Conservation (phyloP, 2,329 filamentous ascomycete species). For the Aspergillus tanneri region DNA sequence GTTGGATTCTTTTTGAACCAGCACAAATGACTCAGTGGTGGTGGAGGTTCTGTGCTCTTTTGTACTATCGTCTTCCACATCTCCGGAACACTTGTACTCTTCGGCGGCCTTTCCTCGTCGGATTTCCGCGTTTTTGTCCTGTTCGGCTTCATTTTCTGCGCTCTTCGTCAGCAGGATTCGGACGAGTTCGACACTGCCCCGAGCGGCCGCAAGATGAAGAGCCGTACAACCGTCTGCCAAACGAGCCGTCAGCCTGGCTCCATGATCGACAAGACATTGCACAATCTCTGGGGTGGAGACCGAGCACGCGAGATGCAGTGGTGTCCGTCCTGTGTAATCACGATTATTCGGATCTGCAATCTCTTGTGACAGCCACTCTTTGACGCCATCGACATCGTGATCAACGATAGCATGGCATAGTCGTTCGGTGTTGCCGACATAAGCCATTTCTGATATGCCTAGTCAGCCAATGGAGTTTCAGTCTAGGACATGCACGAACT, state of each 20-base stretch:
- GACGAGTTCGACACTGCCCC: conserved; percentile 68
- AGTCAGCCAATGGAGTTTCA: conserved; percentile 1
- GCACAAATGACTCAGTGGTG: conserved; percentile 72
- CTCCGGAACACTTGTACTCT: conserved; percentile 2
- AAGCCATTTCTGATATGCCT: conserved; percentile 70
- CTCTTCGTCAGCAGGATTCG: conserved; percentile 72
- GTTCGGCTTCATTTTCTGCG: conserved; percentile 55
- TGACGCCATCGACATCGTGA: conserved; percentile 66
- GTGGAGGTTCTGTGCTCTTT: conserved; percentile 49
- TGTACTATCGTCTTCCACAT: conserved; percentile 24
- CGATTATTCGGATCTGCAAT: conserved; percentile 69
- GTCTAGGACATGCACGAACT: too few relatives aligned
- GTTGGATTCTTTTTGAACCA: conserved; percentile 46
- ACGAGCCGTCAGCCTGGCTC: conserved; percentile 70
- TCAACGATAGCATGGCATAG: conserved; percentile 82
- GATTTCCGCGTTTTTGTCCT: conserved; percentile 59
- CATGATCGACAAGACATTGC: conserved; percentile 67
- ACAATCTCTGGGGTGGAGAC: conserved; percentile 69
- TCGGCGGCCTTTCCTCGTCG: conserved; percentile 25
- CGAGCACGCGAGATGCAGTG: conserved; percentile 72
- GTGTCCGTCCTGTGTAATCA: conserved; percentile 76
- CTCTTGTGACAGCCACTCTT: conserved; percentile 68
- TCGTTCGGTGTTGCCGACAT: conserved; percentile 73
- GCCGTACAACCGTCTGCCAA: conserved; percentile 78
- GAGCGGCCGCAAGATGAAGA: conserved; percentile 74